These are phyloP conservation scores for Monosporascus sp. DNA, from an alignment of 2,329 filamentous ascomycete genomes.

Conservation along the genomic window DNA sequence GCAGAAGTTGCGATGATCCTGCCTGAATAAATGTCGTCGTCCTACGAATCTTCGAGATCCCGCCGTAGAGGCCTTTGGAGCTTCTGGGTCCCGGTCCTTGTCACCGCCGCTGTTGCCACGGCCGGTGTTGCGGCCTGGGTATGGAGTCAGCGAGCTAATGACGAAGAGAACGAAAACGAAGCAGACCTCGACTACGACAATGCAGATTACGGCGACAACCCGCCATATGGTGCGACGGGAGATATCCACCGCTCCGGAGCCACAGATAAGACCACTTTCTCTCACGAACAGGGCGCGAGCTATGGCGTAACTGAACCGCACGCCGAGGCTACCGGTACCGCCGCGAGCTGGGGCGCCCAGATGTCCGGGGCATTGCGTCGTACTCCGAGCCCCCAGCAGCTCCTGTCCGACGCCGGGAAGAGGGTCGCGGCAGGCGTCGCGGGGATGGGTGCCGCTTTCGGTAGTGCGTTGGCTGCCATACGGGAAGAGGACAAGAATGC, in stretches of 20 bases:
- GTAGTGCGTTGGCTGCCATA: slow-evolving; percentile 76
- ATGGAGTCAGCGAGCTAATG: slow-evolving; percentile 79
- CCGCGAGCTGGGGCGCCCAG: slow-evolving; percentile 62
- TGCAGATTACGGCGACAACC: slow-evolving; percentile 44
- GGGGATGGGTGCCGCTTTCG: slow-evolving; percentile 75
- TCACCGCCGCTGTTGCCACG: slow-evolving; percentile 84
- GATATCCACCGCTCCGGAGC: slow-evolving; percentile 25
- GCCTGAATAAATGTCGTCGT: slow-evolving; percentile 49
- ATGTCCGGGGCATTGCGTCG: slow-evolving; percentile 77
- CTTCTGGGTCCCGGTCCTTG: slow-evolving; percentile 83
- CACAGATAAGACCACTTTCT: slow-evolving; percentile 32
- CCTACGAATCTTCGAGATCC: slow-evolving; percentile 59
- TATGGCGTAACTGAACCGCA: slow-evolving; percentile 34
- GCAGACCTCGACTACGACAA: slow-evolving; percentile 44
- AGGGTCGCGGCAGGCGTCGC: slow-evolving; percentile 76
- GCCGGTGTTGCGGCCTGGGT: slow-evolving; percentile 85
- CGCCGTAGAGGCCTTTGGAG: slow-evolving; percentile 58
- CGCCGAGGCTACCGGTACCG: slow-evolving; percentile 28
- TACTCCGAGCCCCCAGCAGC: slow-evolving; percentile 81
- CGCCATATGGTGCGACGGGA: slow-evolving; percentile 39
- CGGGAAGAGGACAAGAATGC: slow-evolving; percentile 76
- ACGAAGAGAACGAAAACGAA: slow-evolving; percentile 58
- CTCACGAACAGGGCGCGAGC: slow-evolving; percentile 33
- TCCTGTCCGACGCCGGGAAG: slow-evolving; percentile 78
- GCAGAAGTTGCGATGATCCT: slow-evolving; percentile 32